These are phyloP conservation scores for Macadamia tetraphylla DNA, from an alignment of 164 flowering plant genomes.

Conservation along the genomic window DNA sequence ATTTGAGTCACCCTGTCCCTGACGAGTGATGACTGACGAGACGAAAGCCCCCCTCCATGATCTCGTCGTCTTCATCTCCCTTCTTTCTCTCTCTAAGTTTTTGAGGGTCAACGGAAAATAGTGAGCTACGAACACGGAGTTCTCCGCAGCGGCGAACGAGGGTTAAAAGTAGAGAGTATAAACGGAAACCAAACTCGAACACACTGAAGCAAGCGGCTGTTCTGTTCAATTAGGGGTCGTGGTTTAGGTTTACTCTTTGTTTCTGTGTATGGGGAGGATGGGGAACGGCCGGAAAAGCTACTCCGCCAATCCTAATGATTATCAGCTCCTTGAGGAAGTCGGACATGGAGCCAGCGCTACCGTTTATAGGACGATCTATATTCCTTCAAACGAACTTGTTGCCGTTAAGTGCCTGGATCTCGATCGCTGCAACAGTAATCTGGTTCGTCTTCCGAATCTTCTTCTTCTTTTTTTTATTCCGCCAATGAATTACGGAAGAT, in stretches of 20 bases:
- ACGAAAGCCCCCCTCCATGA: too few species aligned
- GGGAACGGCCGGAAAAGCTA: constrained; percentile 40
- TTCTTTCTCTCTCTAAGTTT: background rate
- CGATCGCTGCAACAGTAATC: constrained; percentile 92
- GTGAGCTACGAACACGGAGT: background rate
- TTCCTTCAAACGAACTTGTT: constrained; percentile 75
- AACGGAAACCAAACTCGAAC: background rate
- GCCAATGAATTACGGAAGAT: too few species aligned
- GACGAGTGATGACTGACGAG: too few species aligned
- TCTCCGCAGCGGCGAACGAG: background rate
- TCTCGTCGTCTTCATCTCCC: background rate
- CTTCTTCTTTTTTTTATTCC: background rate
- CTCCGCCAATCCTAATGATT: constrained; percentile 56
- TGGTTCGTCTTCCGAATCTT: constrained; percentile 38
- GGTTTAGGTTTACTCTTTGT: background rate
- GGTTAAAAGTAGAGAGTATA: background rate
- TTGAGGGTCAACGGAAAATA: background rate
- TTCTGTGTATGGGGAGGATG: constrained; percentile 42
- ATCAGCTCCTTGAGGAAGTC: constrained; percentile 86
- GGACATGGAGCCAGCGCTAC: constrained; percentile 93
- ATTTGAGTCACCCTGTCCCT: too few species aligned
- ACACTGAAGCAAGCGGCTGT: background rate
- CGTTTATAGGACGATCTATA: constrained; percentile 84
- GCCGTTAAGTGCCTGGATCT: constrained; percentile 98
- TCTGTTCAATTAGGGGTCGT: background rate